Conservation (phyloP, 2,329 filamentous ascomycete species). For the Ceratocystiopsis brevicomis region DNA sequence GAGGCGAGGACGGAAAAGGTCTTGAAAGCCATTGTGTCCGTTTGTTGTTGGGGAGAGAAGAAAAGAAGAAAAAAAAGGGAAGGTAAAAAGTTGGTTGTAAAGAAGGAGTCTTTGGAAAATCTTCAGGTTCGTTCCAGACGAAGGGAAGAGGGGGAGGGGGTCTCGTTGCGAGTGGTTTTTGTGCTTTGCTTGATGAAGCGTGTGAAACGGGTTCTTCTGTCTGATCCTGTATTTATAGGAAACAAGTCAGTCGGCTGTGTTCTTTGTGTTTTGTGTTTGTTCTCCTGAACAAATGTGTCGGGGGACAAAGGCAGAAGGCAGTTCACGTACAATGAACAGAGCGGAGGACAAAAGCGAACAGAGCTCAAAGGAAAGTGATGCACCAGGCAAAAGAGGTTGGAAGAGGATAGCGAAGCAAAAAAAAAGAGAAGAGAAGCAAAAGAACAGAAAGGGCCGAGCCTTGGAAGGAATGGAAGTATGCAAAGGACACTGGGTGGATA, state of each 20-base stretch:
- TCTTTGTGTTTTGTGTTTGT: constrained; percentile 2
- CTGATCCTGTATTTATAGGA: too few species aligned
- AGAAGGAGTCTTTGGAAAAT: neutral
- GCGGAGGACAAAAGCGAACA: neutral
- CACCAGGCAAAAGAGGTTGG: constrained; percentile 20
- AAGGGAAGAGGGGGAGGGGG: constrained; percentile 4
- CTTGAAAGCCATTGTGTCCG: constrained; percentile 24
- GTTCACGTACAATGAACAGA: constrained; percentile 3
- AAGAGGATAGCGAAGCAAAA: constrained; percentile 1
- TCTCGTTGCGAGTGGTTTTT: too few species aligned
- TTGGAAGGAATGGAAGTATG: neutral
- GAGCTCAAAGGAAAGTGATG: constrained; percentile 20
- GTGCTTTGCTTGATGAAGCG: too few species aligned
- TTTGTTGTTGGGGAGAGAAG: neutral
- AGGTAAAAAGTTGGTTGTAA: neutral
- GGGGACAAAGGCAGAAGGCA: too few species aligned
- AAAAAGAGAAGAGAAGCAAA: neutral
- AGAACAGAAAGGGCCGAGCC: neutral
- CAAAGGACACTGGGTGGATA: neutral
- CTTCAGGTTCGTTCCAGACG: constrained; percentile 22
- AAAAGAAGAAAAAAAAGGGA: too few species aligned
- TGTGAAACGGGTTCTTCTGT: neutral
- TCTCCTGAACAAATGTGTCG: too few species aligned
- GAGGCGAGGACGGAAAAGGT: constrained; percentile 26
- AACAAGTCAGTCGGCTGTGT: too few species aligned